A percentile compares a stretch with the other conserved stretches of the same genome.
These are phyloP conservation scores for Moesziomyces sp. DNA, from an alignment of 1,284 basidiomycete species.

Conservation along the genomic window DNA sequence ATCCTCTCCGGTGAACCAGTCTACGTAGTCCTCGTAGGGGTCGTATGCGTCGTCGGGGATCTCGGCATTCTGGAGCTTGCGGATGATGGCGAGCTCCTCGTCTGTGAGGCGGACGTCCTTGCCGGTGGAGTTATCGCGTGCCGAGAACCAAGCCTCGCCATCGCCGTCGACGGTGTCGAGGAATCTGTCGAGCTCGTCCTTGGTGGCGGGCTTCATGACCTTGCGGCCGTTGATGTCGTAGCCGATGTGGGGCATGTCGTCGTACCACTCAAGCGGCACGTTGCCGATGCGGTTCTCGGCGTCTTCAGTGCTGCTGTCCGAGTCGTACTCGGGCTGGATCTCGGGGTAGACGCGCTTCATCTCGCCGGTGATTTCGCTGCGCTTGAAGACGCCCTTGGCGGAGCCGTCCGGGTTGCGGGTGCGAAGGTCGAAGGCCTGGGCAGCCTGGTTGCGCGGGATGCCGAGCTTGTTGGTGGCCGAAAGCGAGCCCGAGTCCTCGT, in stretches of 20 bases:
- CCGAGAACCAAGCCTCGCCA: constrained; percentile 90
- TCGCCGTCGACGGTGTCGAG: constrained; percentile 88
- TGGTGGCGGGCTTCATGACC: constrained; percentile 90
- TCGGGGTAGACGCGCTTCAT: constrained; percentile 88
- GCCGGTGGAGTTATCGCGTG: constrained; percentile 88
- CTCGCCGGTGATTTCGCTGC: constrained; percentile 85
- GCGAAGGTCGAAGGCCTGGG: constrained; percentile 75
- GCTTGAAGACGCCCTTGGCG: constrained; percentile 69
- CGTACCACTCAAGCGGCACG: constrained; percentile 98
- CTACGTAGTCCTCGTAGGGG: constrained; percentile 87
- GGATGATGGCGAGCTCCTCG: constrained; percentile 95
- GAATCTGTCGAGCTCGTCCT: constrained; percentile 98
- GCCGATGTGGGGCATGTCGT: constrained; percentile 98
- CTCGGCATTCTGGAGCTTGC: constrained; percentile 86
- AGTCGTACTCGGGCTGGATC: constrained; percentile 95
- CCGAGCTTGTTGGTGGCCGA: constrained; percentile 62
- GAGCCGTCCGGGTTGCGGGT: constrained; percentile 69
- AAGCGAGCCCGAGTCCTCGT: constrained; percentile 60
- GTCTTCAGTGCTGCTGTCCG: constrained; percentile 96
- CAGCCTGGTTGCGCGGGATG: constrained; percentile 59
- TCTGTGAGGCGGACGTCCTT: constrained; percentile 85
- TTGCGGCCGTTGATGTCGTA: constrained; percentile 96
- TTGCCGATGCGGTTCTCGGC: constrained; percentile 92
- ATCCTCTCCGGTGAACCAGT: constrained; percentile 97
- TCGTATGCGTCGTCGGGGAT: constrained; percentile 86